Conservation (phyloP, 2,329 filamentous ascomycete genomes). For the Didymosphaeria variabile region DNA sequence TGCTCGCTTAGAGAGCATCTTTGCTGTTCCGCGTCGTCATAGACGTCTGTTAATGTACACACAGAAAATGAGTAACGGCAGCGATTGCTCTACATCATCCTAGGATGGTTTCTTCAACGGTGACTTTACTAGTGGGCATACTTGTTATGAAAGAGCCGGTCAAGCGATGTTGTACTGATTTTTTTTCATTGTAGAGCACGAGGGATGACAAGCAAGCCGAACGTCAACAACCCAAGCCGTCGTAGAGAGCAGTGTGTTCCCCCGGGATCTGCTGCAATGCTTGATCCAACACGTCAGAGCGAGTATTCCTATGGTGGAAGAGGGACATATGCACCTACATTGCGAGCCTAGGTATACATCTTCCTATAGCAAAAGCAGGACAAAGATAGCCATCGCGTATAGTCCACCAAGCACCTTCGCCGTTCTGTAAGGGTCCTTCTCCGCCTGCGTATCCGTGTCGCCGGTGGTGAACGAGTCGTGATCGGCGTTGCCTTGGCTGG, state of each 20-base stretch:
- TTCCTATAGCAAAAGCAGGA: background rate
- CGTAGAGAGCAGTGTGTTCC: background rate
- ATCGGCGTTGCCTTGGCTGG: background rate
- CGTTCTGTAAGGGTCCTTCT: background rate
- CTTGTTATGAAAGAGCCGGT: background rate
- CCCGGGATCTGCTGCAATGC: background rate
- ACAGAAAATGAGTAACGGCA: background rate
- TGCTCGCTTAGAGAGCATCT: constrained; percentile 1
- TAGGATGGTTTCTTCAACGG: background rate
- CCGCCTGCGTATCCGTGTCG: background rate
- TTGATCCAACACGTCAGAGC: too few species aligned
- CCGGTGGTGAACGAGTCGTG: background rate
- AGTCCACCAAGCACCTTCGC: background rate
- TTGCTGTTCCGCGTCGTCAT: background rate
- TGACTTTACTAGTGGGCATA: background rate
- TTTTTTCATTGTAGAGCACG: background rate
- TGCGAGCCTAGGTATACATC: background rate
- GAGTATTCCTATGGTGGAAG: too few species aligned
- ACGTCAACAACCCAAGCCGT: background rate
- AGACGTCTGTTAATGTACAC: background rate
- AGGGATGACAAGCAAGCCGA: background rate
- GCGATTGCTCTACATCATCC: too few species aligned
- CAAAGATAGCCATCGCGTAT: background rate
- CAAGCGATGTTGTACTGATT: background rate
- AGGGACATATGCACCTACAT: background rate